Conservation (phyloP, 306 rosid species). For the Cicer cuneatum region DNA sequence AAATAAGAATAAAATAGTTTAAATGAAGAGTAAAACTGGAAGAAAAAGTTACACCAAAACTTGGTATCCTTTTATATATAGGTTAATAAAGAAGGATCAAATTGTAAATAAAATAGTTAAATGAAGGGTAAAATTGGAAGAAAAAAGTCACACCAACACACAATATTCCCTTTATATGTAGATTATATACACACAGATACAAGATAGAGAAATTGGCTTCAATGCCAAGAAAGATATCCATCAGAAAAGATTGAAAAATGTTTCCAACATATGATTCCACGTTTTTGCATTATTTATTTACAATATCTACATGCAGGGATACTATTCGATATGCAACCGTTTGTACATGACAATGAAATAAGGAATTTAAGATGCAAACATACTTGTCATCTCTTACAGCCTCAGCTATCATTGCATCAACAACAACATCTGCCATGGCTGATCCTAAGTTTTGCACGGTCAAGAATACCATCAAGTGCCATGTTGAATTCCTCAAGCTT, state of each 20-base stretch:
- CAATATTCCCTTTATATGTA: too few species aligned
- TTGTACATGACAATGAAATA: slow-evolving; percentile 17
- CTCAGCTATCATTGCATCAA: slow-evolving; percentile 95
- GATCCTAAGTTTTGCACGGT: slow-evolving; percentile 84
- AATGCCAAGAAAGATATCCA: slow-evolving; percentile 27
- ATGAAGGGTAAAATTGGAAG: too few species aligned
- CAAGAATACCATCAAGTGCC: slow-evolving; percentile 71
- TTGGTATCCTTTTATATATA: too few species aligned
- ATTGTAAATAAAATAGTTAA: too few species aligned
- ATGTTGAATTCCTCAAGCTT: slow-evolving; percentile 63
- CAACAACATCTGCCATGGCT: slow-evolving; percentile 93
- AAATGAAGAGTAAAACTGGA: too few species aligned
- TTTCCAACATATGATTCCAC: neutral
- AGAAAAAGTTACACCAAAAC: too few species aligned
- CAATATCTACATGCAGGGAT: slow-evolving; percentile 28
- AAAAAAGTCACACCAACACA: too few species aligned
- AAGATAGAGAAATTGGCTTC: slow-evolving; percentile 26
- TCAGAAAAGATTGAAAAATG: slow-evolving; percentile 9
- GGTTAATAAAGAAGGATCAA: too few species aligned
- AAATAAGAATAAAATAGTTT: too few species aligned
- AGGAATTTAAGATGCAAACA: slow-evolving; percentile 44
- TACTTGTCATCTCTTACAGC: slow-evolving; percentile 79
- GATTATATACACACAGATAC: neutral
- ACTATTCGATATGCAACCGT: slow-evolving; percentile 17
- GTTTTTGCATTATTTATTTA: slow-evolving; percentile 26